Percentiles rank a stretch among this genome's conserved stretches.
These are phyloP conservation scores for Polytrichum formosum DNA, from an alignment of 225 moss, liverwort and hornwort genomes.

Conservation along the genomic window DNA sequence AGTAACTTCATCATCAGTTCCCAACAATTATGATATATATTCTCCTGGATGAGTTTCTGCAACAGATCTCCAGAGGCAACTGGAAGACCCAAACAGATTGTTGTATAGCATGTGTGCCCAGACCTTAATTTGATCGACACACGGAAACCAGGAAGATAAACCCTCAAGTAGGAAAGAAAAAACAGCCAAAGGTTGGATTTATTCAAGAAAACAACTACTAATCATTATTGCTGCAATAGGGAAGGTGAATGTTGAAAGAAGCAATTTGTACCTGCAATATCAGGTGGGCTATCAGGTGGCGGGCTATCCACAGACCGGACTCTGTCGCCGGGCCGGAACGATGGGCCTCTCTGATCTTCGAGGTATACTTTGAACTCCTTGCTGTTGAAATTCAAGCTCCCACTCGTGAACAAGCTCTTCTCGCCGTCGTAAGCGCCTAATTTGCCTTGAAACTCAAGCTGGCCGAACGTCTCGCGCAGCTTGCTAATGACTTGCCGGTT, in stretches of 20 bases:
- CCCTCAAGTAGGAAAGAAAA: too few species aligned
- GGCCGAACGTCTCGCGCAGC: conserved; percentile 38
- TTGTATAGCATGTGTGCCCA: too few species aligned
- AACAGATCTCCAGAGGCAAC: too few species aligned
- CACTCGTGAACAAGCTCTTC: conserved; percentile 62
- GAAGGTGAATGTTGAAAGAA: not conserved
- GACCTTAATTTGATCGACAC: too few species aligned
- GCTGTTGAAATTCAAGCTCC: conserved; percentile 28
- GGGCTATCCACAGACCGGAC: conserved; percentile 3
- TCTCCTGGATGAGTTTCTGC: too few species aligned
- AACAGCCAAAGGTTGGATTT: too few species aligned
- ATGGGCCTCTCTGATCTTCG: conserved; percentile 45
- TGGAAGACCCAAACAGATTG: too few species aligned
- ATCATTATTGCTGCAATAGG: too few species aligned
- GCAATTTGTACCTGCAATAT: not conserved
- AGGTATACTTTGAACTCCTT: conserved; percentile 35
- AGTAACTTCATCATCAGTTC: not conserved
- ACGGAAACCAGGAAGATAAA: too few species aligned
- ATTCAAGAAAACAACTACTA: too few species aligned
- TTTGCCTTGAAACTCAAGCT: conserved; percentile 29
- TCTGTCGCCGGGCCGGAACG: conserved; percentile 21
- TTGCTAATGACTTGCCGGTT: conserved; percentile 42
- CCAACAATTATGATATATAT: not conserved
- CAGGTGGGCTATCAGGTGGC: conserved; percentile 4
- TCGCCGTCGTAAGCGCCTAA: conserved; percentile 63